phyloP scores from a whole-genome alignment of 1,284 basidiomycete species.

The Austroboletus olivaceoglutinosus region DNA sequence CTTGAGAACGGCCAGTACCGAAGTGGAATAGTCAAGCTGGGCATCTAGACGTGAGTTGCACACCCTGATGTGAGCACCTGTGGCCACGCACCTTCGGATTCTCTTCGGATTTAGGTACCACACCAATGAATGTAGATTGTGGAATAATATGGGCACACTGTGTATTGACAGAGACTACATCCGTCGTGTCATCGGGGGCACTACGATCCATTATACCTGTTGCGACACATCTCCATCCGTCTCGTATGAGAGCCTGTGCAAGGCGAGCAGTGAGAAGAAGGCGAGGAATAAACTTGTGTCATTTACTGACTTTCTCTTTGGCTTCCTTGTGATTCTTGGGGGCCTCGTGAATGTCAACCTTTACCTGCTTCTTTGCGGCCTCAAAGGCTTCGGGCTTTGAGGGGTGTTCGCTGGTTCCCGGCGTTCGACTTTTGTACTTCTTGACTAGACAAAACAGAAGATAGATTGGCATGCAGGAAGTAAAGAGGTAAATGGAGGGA shows the following conservation, averaged over 20 bases:
- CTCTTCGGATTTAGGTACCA: too few species aligned
- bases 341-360: background rate
- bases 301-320: background rate
- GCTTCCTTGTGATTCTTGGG: background rate
- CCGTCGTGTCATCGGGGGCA: background rate
- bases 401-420: background rate
- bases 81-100: too few species aligned
- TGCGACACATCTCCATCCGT: background rate
- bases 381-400: background rate
- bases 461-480: too few species aligned
- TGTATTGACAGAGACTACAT: background rate
- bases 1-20: background rate
- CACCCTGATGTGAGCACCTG: background rate
- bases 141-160: too few species aligned
- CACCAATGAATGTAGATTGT: too few species aligned
- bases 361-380: background rate
- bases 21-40: constrained; percentile 2
- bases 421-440: background rate
- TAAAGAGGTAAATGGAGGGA: too few species aligned
- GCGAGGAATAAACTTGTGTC: background rate
- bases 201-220: background rate
- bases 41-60: background rate
- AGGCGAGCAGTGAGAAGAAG: background rate
- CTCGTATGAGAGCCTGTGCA: constrained; percentile 1
- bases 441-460: background rate